These are phyloP conservation scores for Curvularia eragrostidis DNA, from an alignment of 2,329 filamentous ascomycete species.

Conservation along the genomic window DNA sequence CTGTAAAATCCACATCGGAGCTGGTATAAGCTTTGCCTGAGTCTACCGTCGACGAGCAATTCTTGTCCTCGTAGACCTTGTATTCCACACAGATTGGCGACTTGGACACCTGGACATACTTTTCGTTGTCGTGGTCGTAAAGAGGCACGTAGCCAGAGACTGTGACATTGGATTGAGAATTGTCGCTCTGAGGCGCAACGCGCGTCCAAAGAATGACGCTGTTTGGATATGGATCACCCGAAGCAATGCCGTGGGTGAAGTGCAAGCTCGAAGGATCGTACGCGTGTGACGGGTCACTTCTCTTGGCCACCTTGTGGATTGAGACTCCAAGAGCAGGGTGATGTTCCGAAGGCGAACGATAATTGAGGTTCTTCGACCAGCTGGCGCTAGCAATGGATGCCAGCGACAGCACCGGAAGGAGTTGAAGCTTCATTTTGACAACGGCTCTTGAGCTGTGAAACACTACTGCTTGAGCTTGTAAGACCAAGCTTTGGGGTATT, in stretches of 20 bases:
- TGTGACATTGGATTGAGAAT: constrained; percentile 55
- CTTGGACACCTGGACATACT: constrained; percentile 61
- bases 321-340: constrained; percentile 70
- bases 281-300: constrained; percentile 47
- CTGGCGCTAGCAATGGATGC: constrained; percentile 30
- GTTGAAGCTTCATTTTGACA: constrained; percentile 37
- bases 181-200: constrained; percentile 47
- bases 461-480: constrained; percentile 9
- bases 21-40: constrained; percentile 70
- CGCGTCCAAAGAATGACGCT: constrained; percentile 47
- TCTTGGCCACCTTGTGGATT: constrained; percentile 66
- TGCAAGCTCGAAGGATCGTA: constrained; percentile 36
- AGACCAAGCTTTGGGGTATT: constrained; percentile 6
- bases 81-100: constrained; percentile 73
- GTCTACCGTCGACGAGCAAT: constrained; percentile 58
- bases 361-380: constrained; percentile 66
- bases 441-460: constrained; percentile 5
- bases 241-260: constrained; percentile 56
- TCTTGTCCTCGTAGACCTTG: constrained; percentile 61
- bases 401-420: constrained; percentile 29
- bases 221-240: constrained; percentile 55
- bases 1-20: constrained; percentile 76
- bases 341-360: constrained; percentile 69
- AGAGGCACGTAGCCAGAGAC: constrained; percentile 64
- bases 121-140: constrained; percentile 62